These are phyloP conservation scores for Xylogone sp. DNA, from an alignment of 2,329 filamentous ascomycete species.

Conservation along the genomic window DNA sequence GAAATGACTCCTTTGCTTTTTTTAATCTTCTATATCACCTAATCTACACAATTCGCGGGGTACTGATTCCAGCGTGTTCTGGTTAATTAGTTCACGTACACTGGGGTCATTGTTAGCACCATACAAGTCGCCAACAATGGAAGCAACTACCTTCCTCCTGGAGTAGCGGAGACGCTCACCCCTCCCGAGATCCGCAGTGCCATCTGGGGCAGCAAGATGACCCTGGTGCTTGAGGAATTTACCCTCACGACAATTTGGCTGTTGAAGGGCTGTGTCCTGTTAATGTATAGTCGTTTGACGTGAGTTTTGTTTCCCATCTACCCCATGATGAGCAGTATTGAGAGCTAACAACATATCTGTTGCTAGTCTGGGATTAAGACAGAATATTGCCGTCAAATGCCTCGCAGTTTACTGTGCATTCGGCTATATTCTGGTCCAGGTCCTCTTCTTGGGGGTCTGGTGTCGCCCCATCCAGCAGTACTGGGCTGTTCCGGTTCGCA, in stretches of 20 bases:
- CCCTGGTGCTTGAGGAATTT: constrained; percentile 54
- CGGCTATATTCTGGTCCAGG: constrained; percentile 45
- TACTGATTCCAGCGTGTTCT: too few species aligned
- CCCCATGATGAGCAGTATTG: constrained; percentile 43
- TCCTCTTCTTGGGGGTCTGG: constrained; percentile 42
- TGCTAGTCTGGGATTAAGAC: constrained; percentile 31
- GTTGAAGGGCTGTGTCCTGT: constrained; percentile 42
- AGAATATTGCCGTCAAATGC: constrained; percentile 41
- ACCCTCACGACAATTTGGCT: constrained; percentile 53
- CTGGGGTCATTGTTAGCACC: background rate
- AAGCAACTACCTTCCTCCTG: background rate
- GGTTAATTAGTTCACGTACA: background rate
- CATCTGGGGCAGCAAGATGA: constrained; percentile 51
- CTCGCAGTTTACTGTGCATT: constrained; percentile 40
- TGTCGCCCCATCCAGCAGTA: constrained; percentile 50
- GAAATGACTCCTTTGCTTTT: too few species aligned
- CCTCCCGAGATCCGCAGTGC: background rate
- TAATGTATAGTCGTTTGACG: too few species aligned
- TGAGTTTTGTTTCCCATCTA: too few species aligned
- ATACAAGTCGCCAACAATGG: background rate
- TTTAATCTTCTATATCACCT: too few species aligned
- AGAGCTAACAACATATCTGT: constrained; percentile 23
- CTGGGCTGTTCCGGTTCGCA: constrained; percentile 45
- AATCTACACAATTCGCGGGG: too few species aligned
- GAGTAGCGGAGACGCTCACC: background rate